Base-by-base conservation (phyloP, 805 yeast species). In the Cyberlindnera mississippiensis region DNA sequence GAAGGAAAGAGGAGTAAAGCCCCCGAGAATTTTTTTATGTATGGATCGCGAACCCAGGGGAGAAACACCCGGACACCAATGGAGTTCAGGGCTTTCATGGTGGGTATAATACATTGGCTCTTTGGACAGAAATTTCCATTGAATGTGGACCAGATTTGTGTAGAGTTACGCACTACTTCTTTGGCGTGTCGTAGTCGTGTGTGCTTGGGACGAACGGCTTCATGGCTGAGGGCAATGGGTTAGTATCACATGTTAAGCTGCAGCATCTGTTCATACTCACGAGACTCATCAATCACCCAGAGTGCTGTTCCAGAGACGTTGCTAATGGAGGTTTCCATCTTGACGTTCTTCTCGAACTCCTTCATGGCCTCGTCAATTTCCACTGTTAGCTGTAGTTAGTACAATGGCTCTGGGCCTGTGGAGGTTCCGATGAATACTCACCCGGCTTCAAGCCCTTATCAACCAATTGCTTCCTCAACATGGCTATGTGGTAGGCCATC, bases 401-500 rank as follows among this genome's bases (percentile, higher is more conserved):
- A 37, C n/a, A n/a, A n/a, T n/a, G n/a, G n/a, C n/a, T n/a, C n/a
- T n/a, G n/a, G n/a, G n/a, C n/a, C n/a, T n/a, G n/a, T n/a, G n/a
- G n/a, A n/a, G n/a, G n/a, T n/a, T n/a, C n/a, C n/a, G n/a, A n/a
- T n/a, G n/a, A n/a, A 7, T 3, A 53, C 60, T 10, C 41, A 56
- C 61, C 51, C 13, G 89, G 88, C n/a, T 73, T 74, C 10, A 71
- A 42, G 0, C 84, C 85, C 4, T 59, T 53, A n/a, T 79, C 83
- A 3, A 61, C 51, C 41, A 83, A 62, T 54, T 83, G 88, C 51
- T 78, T 69, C 38, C 85, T 65, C 27, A 83, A 61, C 60, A 83
- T 58, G 2, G 85, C 87, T 31, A 83, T 71, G 54, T 83, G 91
- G 56, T 82, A 63, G 4, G 75, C 70, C 83, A 82, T 76, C 60